Conservation (phyloP, 495 filamentous ascomycete species). For the Talaromyces wortmannii region DNA sequence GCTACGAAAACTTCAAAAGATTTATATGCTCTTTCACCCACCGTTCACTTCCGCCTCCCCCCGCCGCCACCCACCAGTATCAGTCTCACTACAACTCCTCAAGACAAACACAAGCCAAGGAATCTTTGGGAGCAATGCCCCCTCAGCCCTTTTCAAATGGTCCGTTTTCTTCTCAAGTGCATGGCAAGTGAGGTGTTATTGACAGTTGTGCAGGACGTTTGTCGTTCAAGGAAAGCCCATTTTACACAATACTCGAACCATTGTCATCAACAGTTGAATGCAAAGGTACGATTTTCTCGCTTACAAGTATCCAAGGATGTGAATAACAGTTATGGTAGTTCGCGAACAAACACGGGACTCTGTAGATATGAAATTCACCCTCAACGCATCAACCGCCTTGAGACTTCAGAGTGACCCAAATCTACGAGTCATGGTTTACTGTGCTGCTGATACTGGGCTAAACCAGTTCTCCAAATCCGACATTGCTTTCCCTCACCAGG, state of each 20-base stretch:
- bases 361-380: slow-evolving; percentile 45
- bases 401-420: slow-evolving; percentile 45
- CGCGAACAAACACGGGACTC: slow-evolving; percentile 47
- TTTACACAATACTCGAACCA: slow-evolving; percentile 56
- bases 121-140: slow-evolving; percentile 21
- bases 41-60: slow-evolving; percentile 16
- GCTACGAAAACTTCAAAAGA: slow-evolving; percentile 17
- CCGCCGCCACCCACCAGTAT: slow-evolving; percentile 9
- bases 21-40: not conserved
- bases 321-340: slow-evolving; percentile 24
- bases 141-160: slow-evolving; percentile 28
- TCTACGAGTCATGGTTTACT: slow-evolving; percentile 73
- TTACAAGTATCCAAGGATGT: not conserved
- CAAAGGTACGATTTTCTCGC: slow-evolving; percentile 49
- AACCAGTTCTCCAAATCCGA: slow-evolving; percentile 55
- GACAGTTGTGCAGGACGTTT: slow-evolving; percentile 24
- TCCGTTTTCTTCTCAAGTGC: slow-evolving; percentile 5
- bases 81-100: slow-evolving; percentile 12
- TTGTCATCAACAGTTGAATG: slow-evolving; percentile 58
- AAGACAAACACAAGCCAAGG: slow-evolving; percentile 19
- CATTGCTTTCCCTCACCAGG: slow-evolving; percentile 83
- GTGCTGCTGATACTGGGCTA: slow-evolving; percentile 53
- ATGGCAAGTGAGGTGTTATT: slow-evolving; percentile 4
- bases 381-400: slow-evolving; percentile 38
- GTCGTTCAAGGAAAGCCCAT: slow-evolving; percentile 70